Evolutionary conservation across 1,284 basidiomycete genomes (phyloP), one percentile per base, ranked within the genome.

Genomic region (Ustilago curta): DNA sequence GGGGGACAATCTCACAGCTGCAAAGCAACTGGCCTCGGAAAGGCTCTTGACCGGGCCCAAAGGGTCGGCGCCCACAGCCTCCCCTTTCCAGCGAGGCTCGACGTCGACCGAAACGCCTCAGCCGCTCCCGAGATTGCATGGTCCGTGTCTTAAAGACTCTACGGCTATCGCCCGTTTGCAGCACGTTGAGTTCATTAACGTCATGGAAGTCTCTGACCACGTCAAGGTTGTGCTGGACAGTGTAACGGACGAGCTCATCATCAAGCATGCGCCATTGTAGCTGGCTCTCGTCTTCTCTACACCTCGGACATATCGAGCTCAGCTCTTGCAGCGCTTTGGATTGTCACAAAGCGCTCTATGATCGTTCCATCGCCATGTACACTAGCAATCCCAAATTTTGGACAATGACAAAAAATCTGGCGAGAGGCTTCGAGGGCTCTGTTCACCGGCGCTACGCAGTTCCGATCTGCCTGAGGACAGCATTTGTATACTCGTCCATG

Each of bases 401-500:
- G 11, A 32, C 8, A n/a, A n/a, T 32, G 31, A 32, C 11, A 8
- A 12, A 32, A 12, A 12, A 32, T 4, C 31, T 8, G 8, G 31
- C 31, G 31, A 32, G 31, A 12, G 4, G 4, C 35, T 18, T 31
- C 18, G 45, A 31, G 12, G 12, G 14, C 14, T 14, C 12, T 37
- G 27, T 2, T 31, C 16, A 18, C 27, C 16, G 27, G 4, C 8
- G 14, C 56, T n/a, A 69, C 19, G 37, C 39, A 23, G 53, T 23
- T 2, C 57, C 65, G 2, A 70, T 47, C 5, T 37, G 54, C 43
- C 62, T 51, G 25, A 75, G 85, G 78, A 85, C 83, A 40, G 83
- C 84, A 8, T 84, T 82, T 7, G 86, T 85, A 52, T 85, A 85
- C 47, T 84, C 83, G 86, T 87, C 83, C 84, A 88, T 86, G 2